Conservation (phyloP, 345 rosid species). For the Aquilaria malaccensis region DNA sequence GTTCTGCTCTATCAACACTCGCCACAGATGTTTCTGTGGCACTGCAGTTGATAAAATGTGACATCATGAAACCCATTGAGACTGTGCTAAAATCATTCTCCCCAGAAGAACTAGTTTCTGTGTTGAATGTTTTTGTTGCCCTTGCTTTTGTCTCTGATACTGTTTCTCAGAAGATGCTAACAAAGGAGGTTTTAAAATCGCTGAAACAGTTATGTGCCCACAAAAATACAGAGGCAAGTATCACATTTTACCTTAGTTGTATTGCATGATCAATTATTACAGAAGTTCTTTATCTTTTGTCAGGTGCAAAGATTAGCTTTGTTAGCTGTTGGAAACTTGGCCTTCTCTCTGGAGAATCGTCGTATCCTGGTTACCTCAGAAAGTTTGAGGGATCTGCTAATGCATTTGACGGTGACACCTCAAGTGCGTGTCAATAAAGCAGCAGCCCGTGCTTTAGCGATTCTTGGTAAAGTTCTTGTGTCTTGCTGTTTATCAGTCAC, state of each 20-base stretch:
- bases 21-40: slow-evolving; percentile 87
- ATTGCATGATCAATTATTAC: slow-evolving; percentile 11
- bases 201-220: slow-evolving; percentile 78
- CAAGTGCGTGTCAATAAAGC: slow-evolving; percentile 89
- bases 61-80: slow-evolving; percentile 93
- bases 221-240: slow-evolving; percentile 73
- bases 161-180: slow-evolving; percentile 86
- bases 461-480: slow-evolving; percentile 63
- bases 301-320: slow-evolving; percentile 92
- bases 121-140: slow-evolving; percentile 79
- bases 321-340: slow-evolving; percentile 91
- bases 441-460: slow-evolving; percentile 97
- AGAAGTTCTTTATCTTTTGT: slow-evolving; percentile 16
- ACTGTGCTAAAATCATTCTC: slow-evolving; percentile 68
- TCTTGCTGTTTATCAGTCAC: slow-evolving; percentile 1
- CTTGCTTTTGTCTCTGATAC: slow-evolving; percentile 84
- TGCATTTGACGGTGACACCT: slow-evolving; percentile 74
- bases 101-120: slow-evolving; percentile 79
- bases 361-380: slow-evolving; percentile 81
- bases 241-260: slow-evolving; percentile 9
- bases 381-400: slow-evolving; percentile 84
- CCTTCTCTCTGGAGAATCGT: slow-evolving; percentile 93
- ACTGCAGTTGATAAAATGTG: slow-evolving; percentile 94
- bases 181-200: slow-evolving; percentile 76
- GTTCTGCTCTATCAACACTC: slow-evolving; percentile 89